A percentile compares a stretch with the other conserved stretches of the same genome.
Conservation (phyloP, 352 stramenopile species). For the Elongisporangium undulatum region DNA sequence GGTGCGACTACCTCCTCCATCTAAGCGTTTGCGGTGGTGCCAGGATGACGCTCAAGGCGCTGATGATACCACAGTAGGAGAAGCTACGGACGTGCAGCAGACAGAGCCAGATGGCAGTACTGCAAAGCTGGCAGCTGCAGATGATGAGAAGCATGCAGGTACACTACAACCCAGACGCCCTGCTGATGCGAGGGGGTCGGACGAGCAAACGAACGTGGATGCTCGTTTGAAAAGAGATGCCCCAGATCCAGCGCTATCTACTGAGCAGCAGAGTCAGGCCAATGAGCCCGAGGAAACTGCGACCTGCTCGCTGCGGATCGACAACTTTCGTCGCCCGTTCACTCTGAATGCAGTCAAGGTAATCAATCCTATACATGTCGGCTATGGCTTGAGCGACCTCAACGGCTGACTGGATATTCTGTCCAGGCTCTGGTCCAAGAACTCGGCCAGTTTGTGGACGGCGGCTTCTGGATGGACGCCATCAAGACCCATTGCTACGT, state of each 20-base stretch:
- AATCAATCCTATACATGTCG: background rate
- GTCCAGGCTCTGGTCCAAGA: conserved; percentile 53
- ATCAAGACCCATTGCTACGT: conserved; percentile 89
- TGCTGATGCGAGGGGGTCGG: background rate
- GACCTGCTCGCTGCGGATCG: conserved; percentile 40
- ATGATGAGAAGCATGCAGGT: background rate
- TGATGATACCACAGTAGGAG: background rate
- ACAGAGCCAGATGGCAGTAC: too few relatives aligned
- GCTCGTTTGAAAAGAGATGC: conserved; percentile 8
- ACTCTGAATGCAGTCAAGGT: conserved; percentile 76
- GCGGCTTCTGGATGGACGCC: conserved; percentile 84
- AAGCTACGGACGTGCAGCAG: too few relatives aligned
- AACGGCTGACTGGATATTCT: conserved; percentile 2
- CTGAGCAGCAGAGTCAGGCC: background rate
- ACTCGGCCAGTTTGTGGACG: conserved; percentile 46
- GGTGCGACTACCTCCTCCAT: too few relatives aligned
- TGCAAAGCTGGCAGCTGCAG: background rate
- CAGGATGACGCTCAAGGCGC: conserved; percentile 6
- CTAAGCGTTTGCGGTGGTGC: background rate
- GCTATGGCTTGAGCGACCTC: too few relatives aligned
- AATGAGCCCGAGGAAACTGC: conserved; percentile 1
- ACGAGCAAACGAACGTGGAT: background rate
- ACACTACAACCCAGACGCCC: background rate
- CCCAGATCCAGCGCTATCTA: background rate
- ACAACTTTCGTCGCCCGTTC: conserved; percentile 74